Base-by-base conservation (phyloP, 768 basidiomycete genomes). In the Lactarius quietus region DNA sequence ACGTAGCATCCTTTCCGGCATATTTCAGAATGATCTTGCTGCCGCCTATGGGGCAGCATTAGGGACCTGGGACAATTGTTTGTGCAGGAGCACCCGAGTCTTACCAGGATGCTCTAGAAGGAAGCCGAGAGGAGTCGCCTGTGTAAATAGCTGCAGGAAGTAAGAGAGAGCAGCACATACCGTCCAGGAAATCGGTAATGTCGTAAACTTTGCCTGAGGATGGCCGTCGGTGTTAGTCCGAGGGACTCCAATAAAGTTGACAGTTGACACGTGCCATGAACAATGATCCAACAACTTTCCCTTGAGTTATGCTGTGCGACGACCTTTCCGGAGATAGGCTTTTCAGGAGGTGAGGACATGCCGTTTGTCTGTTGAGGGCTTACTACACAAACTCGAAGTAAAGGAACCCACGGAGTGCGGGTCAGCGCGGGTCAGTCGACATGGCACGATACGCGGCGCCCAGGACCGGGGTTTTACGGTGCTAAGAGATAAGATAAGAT, bases 1-100 rank as follows among this genome's bases (percentile, higher is more conserved):
- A 75, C 74, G 76, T 78, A 41, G 81, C 82, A 67, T 83, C 84
- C 72, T 78, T 82, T 20, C 85, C 85, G 0, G 83, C 84, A 63
- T 84, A 83, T 68, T 83, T 82, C 52, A 84, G 68, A 62, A 85
- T 81, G 70, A 84, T 82, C 65, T 77, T 78, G 57, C 77, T 75
- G 2, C 84, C 84, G 15, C 84, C 83, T 72, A 70, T 1, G n/a
- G 26, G 33, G 23, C 26, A 35, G 20, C 7, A 28, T 59, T 8
- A 64, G 43, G 8, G 31, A 43, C 48, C 36, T 35, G 20, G 9
- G 20, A 15, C 5, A 14, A 45, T 17, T 12, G 35, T 28, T 20
- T 15, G 6, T 17, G 8, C 10, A 20, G 36, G 36, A 36, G 9
- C 7, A 26, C 23, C 48, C 48, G 14, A 7, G 48, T 51, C 61